These are phyloP conservation scores for Sarocladiaceae sp. DNA, from an alignment of 2,329 filamentous ascomycete genomes.

Conservation along the genomic window DNA sequence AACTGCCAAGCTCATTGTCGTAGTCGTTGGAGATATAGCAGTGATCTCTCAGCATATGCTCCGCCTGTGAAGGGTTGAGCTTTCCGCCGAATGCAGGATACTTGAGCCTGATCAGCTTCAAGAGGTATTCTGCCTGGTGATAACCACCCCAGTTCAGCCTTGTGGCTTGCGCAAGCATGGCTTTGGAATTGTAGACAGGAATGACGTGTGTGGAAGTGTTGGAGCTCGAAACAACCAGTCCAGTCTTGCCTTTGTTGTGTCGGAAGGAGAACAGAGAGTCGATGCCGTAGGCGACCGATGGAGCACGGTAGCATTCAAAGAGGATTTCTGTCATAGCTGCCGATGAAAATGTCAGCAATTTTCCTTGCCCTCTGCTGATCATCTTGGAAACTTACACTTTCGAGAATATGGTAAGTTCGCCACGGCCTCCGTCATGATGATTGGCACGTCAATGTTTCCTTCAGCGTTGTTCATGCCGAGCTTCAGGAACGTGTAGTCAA, in stretches of 20 bases:
- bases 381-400: slow-evolving; percentile 62
- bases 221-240: slow-evolving; percentile 85
- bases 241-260: slow-evolving; percentile 83
- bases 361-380: neutral
- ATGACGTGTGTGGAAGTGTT: slow-evolving; percentile 95
- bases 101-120: slow-evolving; percentile 85
- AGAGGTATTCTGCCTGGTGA: slow-evolving; percentile 84
- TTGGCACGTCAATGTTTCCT: slow-evolving; percentile 74
- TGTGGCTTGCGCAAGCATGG: slow-evolving; percentile 79
- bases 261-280: slow-evolving; percentile 95
- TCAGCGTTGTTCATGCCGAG: slow-evolving; percentile 75
- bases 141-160: slow-evolving; percentile 92
- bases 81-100: slow-evolving; percentile 88
- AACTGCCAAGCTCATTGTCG: slow-evolving; percentile 68
- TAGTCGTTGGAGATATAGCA: slow-evolving; percentile 87
- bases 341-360: slow-evolving; percentile 15
- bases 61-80: slow-evolving; percentile 79
- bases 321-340: slow-evolving; percentile 94
- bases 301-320: slow-evolving; percentile 92
- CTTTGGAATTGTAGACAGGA: slow-evolving; percentile 82
- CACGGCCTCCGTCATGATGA: slow-evolving; percentile 94
- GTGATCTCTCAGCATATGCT: slow-evolving; percentile 81
- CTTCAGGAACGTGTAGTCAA: slow-evolving; percentile 95
- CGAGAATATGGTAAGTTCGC: slow-evolving; percentile 86
- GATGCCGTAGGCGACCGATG: slow-evolving; percentile 88